phyloP scores from a whole-genome alignment of 805 yeast species.

The Brettanomyces custersianus region DNA sequence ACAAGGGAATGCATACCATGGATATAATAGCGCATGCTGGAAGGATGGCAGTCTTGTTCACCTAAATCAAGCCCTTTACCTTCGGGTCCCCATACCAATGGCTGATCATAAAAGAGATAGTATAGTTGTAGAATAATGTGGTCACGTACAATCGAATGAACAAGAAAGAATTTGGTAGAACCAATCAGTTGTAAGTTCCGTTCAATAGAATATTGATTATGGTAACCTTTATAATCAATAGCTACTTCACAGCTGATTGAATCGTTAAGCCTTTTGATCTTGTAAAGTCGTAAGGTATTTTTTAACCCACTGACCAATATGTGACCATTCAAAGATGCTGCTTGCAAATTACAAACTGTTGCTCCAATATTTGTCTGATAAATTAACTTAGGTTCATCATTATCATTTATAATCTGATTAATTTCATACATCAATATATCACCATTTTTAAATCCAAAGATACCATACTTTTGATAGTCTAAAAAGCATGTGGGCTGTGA shows the following conservation, averaged over 20 bases:
- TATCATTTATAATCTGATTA: not conserved
- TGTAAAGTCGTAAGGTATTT: not conserved
- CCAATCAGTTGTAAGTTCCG: not conserved
- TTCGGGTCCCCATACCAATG: not conserved
- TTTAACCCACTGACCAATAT: constrained; percentile 2
- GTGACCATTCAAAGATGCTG: no score
- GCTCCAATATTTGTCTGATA: not conserved
- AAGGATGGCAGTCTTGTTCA: not conserved
- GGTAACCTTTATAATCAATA: not conserved
- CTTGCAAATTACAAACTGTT: not conserved
- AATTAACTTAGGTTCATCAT: not conserved
- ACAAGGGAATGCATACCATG: no score
- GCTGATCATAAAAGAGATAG: not conserved
- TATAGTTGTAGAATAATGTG: not conserved
- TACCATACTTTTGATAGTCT: no score
- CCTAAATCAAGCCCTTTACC: not conserved
- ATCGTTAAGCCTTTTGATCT: not conserved
- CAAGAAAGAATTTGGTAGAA: not conserved
- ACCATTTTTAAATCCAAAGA: not conserved
- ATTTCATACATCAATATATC: not conserved
- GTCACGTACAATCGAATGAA: not conserved
- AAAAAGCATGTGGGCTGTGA: no score
- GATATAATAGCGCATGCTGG: not conserved
- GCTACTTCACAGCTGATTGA: not conserved
- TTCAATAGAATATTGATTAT: not conserved